Evolutionary conservation across 2,329 filamentous ascomycete species (phyloP).

Genomic region (Claviceps quebecensis): DNA sequence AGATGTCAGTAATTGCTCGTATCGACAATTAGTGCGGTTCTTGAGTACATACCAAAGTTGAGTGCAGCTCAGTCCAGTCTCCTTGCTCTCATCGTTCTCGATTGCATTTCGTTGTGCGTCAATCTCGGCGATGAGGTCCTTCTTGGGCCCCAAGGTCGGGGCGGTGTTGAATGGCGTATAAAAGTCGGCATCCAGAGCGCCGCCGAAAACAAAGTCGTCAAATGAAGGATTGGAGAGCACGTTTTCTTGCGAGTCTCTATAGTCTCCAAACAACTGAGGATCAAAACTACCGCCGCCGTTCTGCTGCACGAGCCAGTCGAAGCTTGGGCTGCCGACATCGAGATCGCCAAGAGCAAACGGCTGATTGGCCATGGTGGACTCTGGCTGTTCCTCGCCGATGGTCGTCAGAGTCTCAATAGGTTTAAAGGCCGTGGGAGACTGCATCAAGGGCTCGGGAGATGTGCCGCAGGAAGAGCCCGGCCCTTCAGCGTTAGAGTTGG

Average conservation of each 20-base stretch:
- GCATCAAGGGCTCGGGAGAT: conserved; percentile 61
- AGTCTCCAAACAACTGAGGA: conserved; percentile 80
- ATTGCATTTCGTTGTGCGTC: conserved; percentile 59
- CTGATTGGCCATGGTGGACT: conserved; percentile 22
- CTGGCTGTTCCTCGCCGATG: conserved; percentile 50
- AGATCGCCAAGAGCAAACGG: conserved; percentile 15
- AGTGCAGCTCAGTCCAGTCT: conserved; percentile 63
- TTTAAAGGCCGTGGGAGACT: conserved; percentile 55
- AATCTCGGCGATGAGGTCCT: conserved; percentile 63
- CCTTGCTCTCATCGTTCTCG: conserved; percentile 46
- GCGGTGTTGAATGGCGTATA: conserved; percentile 64
- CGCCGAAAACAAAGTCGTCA: conserved; percentile 53
- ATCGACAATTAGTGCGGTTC: too few relatives aligned
- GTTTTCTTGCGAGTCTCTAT: conserved; percentile 79
- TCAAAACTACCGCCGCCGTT: conserved; percentile 80
- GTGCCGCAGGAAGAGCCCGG: conserved; percentile 58
- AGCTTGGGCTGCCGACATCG: conserved; percentile 36
- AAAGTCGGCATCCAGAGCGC: conserved; percentile 73
- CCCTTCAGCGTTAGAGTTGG: conserved; percentile 40
- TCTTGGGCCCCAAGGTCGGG: conserved; percentile 34
- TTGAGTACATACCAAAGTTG: conserved; percentile 71
- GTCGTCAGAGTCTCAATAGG: conserved; percentile 47
- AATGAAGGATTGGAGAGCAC: conserved; percentile 56
- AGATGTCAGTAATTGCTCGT: conserved; percentile 24
- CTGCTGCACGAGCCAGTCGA: conserved; percentile 67